phyloP scores from a whole-genome alignment of 805 yeast genomes.

The Candida cerambycidarum region DNA sequence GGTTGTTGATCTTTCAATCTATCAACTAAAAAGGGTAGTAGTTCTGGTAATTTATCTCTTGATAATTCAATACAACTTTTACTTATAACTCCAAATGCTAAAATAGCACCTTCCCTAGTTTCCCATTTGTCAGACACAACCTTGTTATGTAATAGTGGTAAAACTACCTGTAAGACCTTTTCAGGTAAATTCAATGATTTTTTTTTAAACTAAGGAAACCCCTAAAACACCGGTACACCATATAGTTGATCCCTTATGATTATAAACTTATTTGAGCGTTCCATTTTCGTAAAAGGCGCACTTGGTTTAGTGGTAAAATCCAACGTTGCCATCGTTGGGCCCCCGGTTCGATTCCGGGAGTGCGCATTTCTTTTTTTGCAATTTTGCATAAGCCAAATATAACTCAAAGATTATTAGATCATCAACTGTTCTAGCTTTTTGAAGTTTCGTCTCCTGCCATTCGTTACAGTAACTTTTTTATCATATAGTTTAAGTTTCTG shows the following conservation, averaged over 20 bases:
- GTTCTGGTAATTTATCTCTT: slow-evolving; percentile 67
- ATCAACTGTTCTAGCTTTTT: too few relatives aligned
- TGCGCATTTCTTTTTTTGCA: slow-evolving; percentile 2
- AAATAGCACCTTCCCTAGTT: slow-evolving; percentile 85
- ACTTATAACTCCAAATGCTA: slow-evolving; percentile 94
- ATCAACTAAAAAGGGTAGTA: slow-evolving; percentile 83
- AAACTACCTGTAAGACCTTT: slow-evolving; percentile 61
- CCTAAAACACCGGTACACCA: too few relatives aligned
- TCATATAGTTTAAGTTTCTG: too few relatives aligned
- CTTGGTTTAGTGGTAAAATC: slow-evolving; percentile 9
- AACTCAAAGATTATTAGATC: too few relatives aligned
- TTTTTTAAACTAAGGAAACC: too few relatives aligned
- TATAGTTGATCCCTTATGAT: too few relatives aligned
- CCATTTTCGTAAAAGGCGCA: slow-evolving; percentile 2
- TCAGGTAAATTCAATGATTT: slow-evolving; percentile 66
- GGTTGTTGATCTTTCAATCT: slow-evolving; percentile 74
- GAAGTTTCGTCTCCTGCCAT: background rate
- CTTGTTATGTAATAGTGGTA: slow-evolving; percentile 74
- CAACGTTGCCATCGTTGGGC: slow-evolving; percentile 9
- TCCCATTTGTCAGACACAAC: slow-evolving; percentile 79
- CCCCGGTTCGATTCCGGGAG: slow-evolving; percentile 10
- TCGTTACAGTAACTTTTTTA: background rate
- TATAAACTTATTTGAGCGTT: background rate
- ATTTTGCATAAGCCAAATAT: too few relatives aligned
- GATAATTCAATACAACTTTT: slow-evolving; percentile 80